Evolutionary conservation across 495 filamentous ascomycete species (phyloP).

Genomic region (Penicillium bovifimosum): DNA sequence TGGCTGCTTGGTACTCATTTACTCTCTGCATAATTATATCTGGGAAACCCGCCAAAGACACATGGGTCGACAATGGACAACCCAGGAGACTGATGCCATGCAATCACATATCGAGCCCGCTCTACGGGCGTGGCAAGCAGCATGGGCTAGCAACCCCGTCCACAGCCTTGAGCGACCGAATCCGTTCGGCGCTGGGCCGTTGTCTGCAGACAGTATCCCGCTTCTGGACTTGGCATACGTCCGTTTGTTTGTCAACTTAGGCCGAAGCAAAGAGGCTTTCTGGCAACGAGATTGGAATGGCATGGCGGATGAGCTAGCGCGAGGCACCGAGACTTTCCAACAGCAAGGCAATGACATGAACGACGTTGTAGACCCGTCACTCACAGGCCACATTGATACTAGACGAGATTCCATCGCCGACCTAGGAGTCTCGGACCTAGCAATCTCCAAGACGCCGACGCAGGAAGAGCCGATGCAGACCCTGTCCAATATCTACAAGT

Average conservation of each 20-base stretch:
- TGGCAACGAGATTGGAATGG: conserved; percentile 92
- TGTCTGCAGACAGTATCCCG: conserved; percentile 91
- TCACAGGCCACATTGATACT: conserved; percentile 21
- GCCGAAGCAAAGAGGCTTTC: conserved; percentile 85
- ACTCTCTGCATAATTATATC: conserved; percentile 95
- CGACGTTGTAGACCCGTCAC: conserved; percentile 30
- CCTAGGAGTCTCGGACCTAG: conserved; percentile 37
- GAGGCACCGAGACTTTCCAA: conserved; percentile 69
- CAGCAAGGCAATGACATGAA: conserved; percentile 52
- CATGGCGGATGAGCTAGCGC: conserved; percentile 85
- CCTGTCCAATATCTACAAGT: conserved; percentile 30
- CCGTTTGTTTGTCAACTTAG: conserved; percentile 86
- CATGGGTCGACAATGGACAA: conserved; percentile 84
- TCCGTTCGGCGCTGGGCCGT: conserved; percentile 78
- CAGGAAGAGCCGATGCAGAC: conserved; percentile 34
- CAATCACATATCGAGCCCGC: conserved; percentile 95
- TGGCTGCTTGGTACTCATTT: conserved; percentile 89
- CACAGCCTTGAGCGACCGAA: conserved; percentile 88
- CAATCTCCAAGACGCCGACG: conserved; percentile 40
- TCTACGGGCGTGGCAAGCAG: conserved; percentile 88
- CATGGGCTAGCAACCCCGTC: conserved; percentile 81
- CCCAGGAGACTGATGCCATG: conserved; percentile 91
- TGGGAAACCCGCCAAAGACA: conserved; percentile 96
- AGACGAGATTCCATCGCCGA: conserved; percentile 38
- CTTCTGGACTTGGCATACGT: conserved; percentile 94